Conservation (phyloP, 176 grass and related monocot species). For the Oryza coarctata region DNA sequence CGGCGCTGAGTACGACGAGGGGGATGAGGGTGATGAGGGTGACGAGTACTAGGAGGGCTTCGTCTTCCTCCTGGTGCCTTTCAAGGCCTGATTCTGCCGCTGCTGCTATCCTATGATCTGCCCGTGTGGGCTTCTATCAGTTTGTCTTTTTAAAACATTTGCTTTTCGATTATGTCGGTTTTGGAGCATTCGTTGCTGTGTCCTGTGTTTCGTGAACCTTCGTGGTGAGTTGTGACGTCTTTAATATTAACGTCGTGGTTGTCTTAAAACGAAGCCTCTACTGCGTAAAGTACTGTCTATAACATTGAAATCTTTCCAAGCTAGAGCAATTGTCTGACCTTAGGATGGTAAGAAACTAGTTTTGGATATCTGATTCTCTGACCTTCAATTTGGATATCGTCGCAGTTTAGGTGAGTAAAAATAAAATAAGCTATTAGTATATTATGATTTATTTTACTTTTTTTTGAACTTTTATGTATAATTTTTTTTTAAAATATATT, state of each 20-base stretch:
- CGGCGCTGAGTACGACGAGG: conserved; percentile 49
- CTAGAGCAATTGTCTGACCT: no score
- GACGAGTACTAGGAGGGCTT: conserved; percentile 40
- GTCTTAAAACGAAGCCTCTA: background rate
- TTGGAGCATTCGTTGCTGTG: background rate
- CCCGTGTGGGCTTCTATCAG: background rate
- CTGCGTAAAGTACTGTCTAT: no score
- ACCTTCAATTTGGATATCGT: no score
- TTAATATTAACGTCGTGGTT: background rate
- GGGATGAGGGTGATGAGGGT: conserved; percentile 38
- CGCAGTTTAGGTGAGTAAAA: no score
- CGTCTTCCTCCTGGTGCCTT: background rate
- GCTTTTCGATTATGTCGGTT: background rate
- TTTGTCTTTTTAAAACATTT: background rate
- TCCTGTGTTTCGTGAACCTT: background rate
- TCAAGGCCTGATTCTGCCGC: background rate
- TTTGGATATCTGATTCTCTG: no score
- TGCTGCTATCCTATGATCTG: background rate
- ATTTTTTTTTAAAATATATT: no score
- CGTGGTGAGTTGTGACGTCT: background rate
- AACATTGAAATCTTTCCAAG: no score
- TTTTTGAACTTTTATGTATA: no score
- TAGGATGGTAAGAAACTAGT: no score
- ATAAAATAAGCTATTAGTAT: no score
- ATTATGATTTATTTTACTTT: no score